A percentile compares a stretch with the other conserved stretches of the same genome.
Conservation (phyloP, 768 basidiomycete species). For the Tricholoma hemisulphureum region DNA sequence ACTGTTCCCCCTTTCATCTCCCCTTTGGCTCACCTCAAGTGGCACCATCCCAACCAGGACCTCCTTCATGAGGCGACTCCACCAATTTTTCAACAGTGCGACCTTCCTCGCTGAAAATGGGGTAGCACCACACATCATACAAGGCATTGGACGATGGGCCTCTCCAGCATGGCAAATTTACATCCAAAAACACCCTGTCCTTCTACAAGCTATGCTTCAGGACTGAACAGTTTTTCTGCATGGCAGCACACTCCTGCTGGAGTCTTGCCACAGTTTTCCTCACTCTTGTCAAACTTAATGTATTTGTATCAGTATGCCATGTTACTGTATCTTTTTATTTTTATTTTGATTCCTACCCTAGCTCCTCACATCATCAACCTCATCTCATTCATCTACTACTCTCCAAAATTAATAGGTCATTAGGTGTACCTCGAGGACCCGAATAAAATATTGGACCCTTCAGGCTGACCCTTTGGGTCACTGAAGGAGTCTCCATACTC, state of each 20-base stretch:
- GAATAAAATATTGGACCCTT: background rate
- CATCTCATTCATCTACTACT: background rate
- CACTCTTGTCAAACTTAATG: no score
- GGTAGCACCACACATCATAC: no score
- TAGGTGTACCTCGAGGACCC: background rate
- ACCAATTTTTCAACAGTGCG: no score
- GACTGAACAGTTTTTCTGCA: background rate
- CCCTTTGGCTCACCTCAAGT: no score
- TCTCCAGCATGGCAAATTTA: background rate
- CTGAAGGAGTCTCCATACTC: background rate
- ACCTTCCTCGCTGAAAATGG: no score
- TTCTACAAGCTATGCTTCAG: background rate
- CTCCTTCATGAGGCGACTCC: no score
- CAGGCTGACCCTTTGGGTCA: background rate
- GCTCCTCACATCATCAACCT: background rate
- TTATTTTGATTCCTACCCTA: background rate
- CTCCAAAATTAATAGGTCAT: background rate
- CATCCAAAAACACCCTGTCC: background rate
- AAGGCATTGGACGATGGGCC: background rate
- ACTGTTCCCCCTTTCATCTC: no score
- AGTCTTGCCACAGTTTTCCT: no score
- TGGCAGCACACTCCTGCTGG: no score
- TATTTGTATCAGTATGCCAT: no score
- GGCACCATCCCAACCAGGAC: no score
- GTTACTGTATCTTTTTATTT: no score